These are phyloP conservation scores for Juglanconis sp. DNA, from an alignment of 2,329 filamentous ascomycete genomes.

Conservation along the genomic window DNA sequence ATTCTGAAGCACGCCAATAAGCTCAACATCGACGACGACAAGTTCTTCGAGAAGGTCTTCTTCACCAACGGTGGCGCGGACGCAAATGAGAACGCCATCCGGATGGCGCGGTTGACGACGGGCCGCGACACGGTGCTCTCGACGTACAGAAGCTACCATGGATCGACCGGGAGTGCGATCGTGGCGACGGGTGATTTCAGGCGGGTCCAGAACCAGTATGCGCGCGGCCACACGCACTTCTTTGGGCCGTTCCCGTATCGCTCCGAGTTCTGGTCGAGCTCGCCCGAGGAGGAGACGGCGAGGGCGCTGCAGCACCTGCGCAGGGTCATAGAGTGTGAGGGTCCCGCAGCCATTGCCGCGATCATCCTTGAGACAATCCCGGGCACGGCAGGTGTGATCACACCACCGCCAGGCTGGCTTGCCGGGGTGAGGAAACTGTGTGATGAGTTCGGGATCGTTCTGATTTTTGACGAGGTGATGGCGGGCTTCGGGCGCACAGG, in stretches of 20 bases:
- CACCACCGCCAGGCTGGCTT: constrained; percentile 14
- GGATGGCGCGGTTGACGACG: constrained; percentile 16
- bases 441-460: constrained; percentile 15
- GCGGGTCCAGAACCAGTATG: constrained; percentile 19
- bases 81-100: constrained; percentile 18
- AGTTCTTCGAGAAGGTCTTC: constrained; percentile 17
- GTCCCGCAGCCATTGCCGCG: constrained; percentile 6
- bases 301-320: constrained; percentile 16
- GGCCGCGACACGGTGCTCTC: constrained; percentile 18
- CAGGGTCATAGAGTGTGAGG: constrained; percentile 16
- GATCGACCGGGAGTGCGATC: constrained; percentile 19
- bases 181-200: constrained; percentile 23
- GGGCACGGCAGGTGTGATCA: constrained; percentile 15
- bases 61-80: constrained; percentile 18
- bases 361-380: constrained; percentile 13
- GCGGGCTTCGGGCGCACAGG: constrained; percentile 16
- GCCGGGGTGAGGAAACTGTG: constrained; percentile 12
- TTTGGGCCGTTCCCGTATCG: constrained; percentile 15
- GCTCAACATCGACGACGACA: neutral
- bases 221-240: constrained; percentile 17
- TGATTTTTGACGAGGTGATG: constrained; percentile 18
- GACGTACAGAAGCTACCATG: constrained; percentile 23
- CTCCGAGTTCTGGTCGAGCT: constrained; percentile 18
- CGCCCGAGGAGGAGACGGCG: constrained; percentile 13
- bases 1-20: constrained; percentile 17